Base-by-base conservation (phyloP, 176 grass and related monocot genomes). In the Saccharum spontaneum region DNA sequence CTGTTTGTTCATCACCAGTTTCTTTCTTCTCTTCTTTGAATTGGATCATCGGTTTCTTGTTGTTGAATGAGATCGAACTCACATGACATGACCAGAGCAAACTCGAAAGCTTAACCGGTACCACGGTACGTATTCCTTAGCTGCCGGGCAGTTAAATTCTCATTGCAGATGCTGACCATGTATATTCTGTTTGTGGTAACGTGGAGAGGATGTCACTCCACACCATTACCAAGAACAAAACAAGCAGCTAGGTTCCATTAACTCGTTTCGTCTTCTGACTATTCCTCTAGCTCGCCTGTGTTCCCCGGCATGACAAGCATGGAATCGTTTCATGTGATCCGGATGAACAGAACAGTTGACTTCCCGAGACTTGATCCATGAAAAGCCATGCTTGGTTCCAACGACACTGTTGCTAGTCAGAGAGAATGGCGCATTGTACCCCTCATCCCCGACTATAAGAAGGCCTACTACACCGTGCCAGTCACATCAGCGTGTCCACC, bases 281-380 rank as follows among this genome's bases (percentile, higher is more conserved):
- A 38, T 1, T 1, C 13, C 30, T 16, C 28, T 28, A 28, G 28
- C 28, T 87, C 69, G 6, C 64, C 10, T 26, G 34, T 26, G 23
- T 67, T 87, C 22, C 75, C 84, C 46, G 60, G 80, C 30, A 50
- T 31, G 75, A 5, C 48, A 90, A 79, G 84, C 89, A 46, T 79
- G 84, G 89, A 83, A 90, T 83, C 84, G 12, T 90, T 75, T 84
- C 89, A 86, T 87, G 88, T 83, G 88, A 69, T 40, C 44, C 20
- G 9, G 20, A 45, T 17, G 46, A 83, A 31, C 34, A 84, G 46
- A 83, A 31, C 43, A 84, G 89, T 90, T 87, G 89, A 87, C 87
- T 50, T 67, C 24, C 69, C 37, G 57, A 80, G 82, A 80, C 75
- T 90, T 86, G 74, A 39, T 73, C 59, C 59, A 11, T 62, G 23